Evolutionary conservation across 768 basidiomycete genomes (phyloP).

Genomic region (Lactarius sanguifluus): DNA sequence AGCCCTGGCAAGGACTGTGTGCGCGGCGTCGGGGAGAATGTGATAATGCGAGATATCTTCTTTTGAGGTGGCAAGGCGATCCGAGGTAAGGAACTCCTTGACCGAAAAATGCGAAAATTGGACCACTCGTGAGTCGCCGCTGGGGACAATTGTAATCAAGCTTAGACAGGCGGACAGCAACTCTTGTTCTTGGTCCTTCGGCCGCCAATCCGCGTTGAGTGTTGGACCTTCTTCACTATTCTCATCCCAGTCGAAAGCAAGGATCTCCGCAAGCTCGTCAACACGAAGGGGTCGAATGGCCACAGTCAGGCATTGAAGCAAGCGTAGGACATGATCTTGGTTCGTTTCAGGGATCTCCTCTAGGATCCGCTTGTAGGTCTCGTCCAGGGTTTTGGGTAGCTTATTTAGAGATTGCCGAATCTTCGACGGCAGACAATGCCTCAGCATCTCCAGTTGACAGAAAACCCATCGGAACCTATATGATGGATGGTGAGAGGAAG

Average conservation of each 20-base stretch:
- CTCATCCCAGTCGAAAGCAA: neutral
- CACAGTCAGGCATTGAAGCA: neutral
- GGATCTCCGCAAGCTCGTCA: neutral
- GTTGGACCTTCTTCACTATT: neutral
- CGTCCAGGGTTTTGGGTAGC: neutral
- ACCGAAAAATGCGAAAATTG: conserved; percentile 1
- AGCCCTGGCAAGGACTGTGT: neutral
- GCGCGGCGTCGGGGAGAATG: neutral
- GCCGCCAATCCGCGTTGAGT: neutral
- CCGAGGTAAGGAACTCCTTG: neutral
- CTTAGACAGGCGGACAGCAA: neutral
- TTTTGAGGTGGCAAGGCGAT: neutral
- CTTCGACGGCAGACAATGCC: neutral
- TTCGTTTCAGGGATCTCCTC: neutral
- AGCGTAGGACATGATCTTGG: neutral
- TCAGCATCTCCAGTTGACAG: neutral
- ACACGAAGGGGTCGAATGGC: neutral
- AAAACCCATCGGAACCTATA: neutral
- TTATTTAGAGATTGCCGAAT: neutral
- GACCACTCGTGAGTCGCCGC: neutral
- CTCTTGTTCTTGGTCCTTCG: neutral
- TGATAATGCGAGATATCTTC: neutral
- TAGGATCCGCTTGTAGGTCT: neutral
- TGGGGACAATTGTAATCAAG: neutral
- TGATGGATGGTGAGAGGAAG: neutral